Evolutionary conservation across 768 basidiomycete species (phyloP), one percentile per base, ranked within the genome.

Genomic region (Panellus pusillus): DNA sequence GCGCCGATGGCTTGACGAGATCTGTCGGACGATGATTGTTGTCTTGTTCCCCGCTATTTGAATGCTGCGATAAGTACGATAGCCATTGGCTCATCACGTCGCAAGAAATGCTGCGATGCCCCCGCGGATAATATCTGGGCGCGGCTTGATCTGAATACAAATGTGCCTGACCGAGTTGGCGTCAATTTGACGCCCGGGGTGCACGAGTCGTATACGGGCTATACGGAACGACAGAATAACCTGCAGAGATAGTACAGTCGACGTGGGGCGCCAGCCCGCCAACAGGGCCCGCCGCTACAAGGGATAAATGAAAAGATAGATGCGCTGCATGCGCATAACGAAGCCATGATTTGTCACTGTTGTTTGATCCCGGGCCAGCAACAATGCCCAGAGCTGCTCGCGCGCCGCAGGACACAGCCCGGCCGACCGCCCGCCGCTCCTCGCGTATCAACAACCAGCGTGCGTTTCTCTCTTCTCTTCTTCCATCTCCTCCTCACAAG

Each of bases 331-430:
- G n/a, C n/a, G n/a, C n/a, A n/a, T n/a, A n/a, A n/a, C 41, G 39
- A 40, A 15, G 39, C 9, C 9, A 18, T 40, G 12, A 18, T 40
- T 55, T 47, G 37, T 11, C 8, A 18, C 45, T 50, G 28, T 53
- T 50, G 48, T 49, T 58, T 24, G 24, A 3, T 24, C 24, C n/a
- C n/a, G n/a, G n/a, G 58, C 45, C 54, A 58, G 8, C 50, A 40
- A 50, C 57, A 45, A 62, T 62, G 61, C 47, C 55, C 29, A 56
- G 50, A 54, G 52, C 57, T 6, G 18, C 61, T 17, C 57, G 54
- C 31, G 36, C 56, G n/a, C 12, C 49, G 2, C 28, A 48, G 18
- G 5, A 39, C 5, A 8, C 53, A 4, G 35, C 57, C 11, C 45
- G 45, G 38, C 43, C 58, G 3, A 52, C 47, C 11, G 56, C 55